Conservation (phyloP, 2,329 filamentous ascomycete genomes). For the Bipolaris bicolor region DNA sequence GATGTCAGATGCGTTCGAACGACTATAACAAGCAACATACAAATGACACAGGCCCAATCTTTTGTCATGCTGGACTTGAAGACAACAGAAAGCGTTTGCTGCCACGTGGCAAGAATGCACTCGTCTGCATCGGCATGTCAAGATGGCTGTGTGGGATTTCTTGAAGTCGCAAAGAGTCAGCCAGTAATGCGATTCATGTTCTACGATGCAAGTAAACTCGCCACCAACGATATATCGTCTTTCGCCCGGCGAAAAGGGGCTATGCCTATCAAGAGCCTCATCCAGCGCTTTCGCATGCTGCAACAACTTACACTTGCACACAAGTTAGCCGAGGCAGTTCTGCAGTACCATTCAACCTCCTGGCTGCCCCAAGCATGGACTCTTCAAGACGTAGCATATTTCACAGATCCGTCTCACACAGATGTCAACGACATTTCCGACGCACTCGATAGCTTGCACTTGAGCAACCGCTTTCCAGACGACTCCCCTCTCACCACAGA, state of each 20-base stretch:
- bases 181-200: constrained; percentile 12
- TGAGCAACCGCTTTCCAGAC: constrained; percentile 1
- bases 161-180: constrained; percentile 8
- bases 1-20: neutral
- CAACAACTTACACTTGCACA: constrained; percentile 11
- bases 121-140: neutral
- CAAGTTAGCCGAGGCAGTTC: constrained; percentile 16
- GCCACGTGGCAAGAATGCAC: neutral
- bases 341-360: constrained; percentile 20
- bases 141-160: constrained; percentile 16
- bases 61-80: constrained; percentile 1
- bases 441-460: neutral
- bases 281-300: neutral
- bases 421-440: neutral
- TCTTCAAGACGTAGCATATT: constrained; percentile 21
- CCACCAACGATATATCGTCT: neutral
- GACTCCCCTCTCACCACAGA: neutral
- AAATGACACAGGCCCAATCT: neutral
- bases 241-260: neutral
- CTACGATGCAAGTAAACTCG: constrained; percentile 12
- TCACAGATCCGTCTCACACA: constrained; percentile 4
- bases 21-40: neutral
- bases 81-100: neutral
- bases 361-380: constrained; percentile 21
- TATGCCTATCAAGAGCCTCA: neutral